phyloP scores from a whole-genome alignment of 2,329 filamentous ascomycete species.

The Trichocomaceae sp. region DNA sequence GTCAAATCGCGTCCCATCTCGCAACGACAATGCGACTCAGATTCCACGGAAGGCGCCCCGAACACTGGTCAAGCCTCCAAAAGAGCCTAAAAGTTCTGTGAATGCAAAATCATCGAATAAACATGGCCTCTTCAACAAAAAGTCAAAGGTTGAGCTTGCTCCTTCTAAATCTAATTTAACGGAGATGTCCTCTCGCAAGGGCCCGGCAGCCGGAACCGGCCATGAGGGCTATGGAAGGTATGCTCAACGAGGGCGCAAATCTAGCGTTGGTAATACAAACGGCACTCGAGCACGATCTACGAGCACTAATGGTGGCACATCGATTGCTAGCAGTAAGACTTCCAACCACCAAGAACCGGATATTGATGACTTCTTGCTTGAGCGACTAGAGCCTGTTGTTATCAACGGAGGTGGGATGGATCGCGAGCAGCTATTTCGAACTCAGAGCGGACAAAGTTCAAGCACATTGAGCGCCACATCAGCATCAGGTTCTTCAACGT shows the following conservation, averaged over 20 bases:
- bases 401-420: slow-evolving; percentile 42
- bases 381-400: slow-evolving; percentile 44
- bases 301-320: slow-evolving; percentile 33
- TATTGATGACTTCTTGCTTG: slow-evolving; percentile 44
- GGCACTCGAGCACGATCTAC: slow-evolving; percentile 36
- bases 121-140: slow-evolving; percentile 72
- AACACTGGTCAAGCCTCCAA: slow-evolving; percentile 32
- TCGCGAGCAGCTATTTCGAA: slow-evolving; percentile 27
- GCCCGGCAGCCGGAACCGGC: slow-evolving; percentile 84
- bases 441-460: slow-evolving; percentile 37
- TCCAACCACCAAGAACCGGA: slow-evolving; percentile 38
- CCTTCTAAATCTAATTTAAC: slow-evolving; percentile 47
- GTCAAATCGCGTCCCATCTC: slow-evolving; percentile 28
- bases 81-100: slow-evolving; percentile 25
- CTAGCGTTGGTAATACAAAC: slow-evolving; percentile 36
- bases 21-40: slow-evolving; percentile 27
- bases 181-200: slow-evolving; percentile 59
- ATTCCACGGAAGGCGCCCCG: slow-evolving; percentile 25
- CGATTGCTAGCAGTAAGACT: slow-evolving; percentile 34
- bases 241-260: slow-evolving; percentile 38
- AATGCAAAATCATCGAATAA: slow-evolving; percentile 46
- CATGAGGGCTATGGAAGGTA: slow-evolving; percentile 62
- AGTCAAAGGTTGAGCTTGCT: slow-evolving; percentile 58
- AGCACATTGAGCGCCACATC: slow-evolving; percentile 29
- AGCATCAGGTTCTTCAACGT: slow-evolving; percentile 19